Conservation (phyloP, 2,329 filamentous ascomycete genomes). For the Capronia coronata region DNA sequence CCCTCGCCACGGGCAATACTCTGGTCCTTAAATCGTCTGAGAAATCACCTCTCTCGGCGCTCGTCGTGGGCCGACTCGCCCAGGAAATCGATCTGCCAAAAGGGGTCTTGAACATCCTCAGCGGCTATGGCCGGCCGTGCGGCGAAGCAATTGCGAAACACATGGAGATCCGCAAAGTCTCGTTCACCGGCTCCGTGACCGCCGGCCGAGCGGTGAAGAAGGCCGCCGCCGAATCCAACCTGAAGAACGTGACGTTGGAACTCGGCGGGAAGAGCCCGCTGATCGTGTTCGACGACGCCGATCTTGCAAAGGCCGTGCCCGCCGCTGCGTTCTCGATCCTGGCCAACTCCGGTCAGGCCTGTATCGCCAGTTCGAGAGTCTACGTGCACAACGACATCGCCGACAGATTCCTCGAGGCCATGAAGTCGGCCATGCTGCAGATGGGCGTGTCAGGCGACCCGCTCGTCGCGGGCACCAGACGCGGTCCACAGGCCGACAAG, state of each 20-base stretch:
- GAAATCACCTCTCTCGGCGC: slow-evolving; percentile 34
- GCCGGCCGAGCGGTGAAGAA: slow-evolving; percentile 32
- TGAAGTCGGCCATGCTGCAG: slow-evolving; percentile 41
- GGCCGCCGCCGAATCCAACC: slow-evolving; percentile 32
- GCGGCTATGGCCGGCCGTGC: slow-evolving; percentile 52
- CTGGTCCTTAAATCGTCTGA: slow-evolving; percentile 53
- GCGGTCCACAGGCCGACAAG: slow-evolving; percentile 59
- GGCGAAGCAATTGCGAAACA: slow-evolving; percentile 51
- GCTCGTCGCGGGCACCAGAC: slow-evolving; percentile 41
- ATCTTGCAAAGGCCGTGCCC: slow-evolving; percentile 38
- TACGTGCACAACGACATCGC: slow-evolving; percentile 54
- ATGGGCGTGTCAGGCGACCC: slow-evolving; percentile 31
- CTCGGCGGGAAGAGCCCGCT: slow-evolving; percentile 36
- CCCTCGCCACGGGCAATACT: slow-evolving; percentile 51
- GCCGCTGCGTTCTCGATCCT: slow-evolving; percentile 50
- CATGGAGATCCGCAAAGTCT: slow-evolving; percentile 32
- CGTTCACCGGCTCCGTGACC: slow-evolving; percentile 33
- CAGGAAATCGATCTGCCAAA: slow-evolving; percentile 52
- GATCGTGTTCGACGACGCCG: slow-evolving; percentile 35
- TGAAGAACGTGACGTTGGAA: slow-evolving; percentile 36
- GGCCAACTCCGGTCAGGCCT: slow-evolving; percentile 54
- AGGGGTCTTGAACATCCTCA: slow-evolving; percentile 55
- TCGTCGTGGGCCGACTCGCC: slow-evolving; percentile 57
- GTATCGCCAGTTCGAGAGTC: slow-evolving; percentile 48
- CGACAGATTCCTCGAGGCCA: slow-evolving; percentile 42